These are phyloP conservation scores for Colletotrichum camelliae DNA, from an alignment of 2,329 filamentous ascomycete species.

Conservation along the genomic window DNA sequence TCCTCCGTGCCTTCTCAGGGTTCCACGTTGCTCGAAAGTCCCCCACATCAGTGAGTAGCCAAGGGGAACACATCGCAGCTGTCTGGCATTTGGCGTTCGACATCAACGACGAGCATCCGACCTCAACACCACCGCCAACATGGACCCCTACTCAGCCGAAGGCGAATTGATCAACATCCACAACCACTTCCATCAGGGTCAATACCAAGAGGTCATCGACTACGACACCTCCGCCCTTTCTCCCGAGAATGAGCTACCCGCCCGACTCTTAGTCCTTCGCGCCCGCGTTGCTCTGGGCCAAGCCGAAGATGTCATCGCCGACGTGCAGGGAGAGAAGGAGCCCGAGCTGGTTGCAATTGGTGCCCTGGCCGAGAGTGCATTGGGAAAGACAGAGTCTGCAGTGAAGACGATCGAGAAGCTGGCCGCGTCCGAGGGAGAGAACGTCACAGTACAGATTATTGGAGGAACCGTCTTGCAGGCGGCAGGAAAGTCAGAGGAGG, in stretches of 20 bases:
- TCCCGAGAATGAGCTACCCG: conserved; percentile 76
- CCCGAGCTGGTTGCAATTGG: conserved; percentile 80
- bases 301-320: conserved; percentile 72
- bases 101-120: conserved; percentile 18
- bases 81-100: conserved; percentile 24
- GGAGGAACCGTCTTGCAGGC: conserved; percentile 83
- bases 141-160: conserved; percentile 75
- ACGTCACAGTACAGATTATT: conserved; percentile 80
- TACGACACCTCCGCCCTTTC: conserved; percentile 85
- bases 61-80: conserved; percentile 21
- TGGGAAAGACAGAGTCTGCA: conserved; percentile 68
- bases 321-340: conserved; percentile 66
- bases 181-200: conserved; percentile 77
- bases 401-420: conserved; percentile 70
- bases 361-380: conserved; percentile 72
- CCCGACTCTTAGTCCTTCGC: conserved; percentile 79
- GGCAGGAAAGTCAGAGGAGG: conserved; percentile 83
- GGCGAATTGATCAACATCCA: conserved; percentile 76
- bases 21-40: conserved; percentile 58
- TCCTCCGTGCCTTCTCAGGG: conserved; percentile 53
- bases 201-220: conserved; percentile 85
- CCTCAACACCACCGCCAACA: conserved; percentile 38
- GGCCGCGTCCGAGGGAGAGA: conserved; percentile 70
- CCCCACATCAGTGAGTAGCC: conserved; percentile 39
- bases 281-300: conserved; percentile 85